phyloP scores from a whole-genome alignment of 345 rosid genomes.

The Citropsis articulata region DNA sequence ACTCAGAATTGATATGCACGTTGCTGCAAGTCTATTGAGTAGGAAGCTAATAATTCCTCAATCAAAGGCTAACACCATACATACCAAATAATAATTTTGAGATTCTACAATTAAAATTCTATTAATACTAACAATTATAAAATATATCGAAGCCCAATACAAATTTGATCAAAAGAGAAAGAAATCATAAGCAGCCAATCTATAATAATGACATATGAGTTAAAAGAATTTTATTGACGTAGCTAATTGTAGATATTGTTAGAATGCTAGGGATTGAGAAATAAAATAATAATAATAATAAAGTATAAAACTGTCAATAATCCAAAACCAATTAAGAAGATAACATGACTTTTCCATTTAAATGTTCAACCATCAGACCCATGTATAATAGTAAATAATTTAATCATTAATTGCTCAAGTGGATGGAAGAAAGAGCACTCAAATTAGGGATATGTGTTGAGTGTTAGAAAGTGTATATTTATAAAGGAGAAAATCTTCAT shows the following conservation, averaged over 20 bases:
- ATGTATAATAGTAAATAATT: too few relatives aligned
- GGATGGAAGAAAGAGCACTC: too few relatives aligned
- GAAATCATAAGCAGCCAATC: neutral
- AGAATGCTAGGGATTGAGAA: too few relatives aligned
- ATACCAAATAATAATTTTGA: slow-evolving; percentile 8
- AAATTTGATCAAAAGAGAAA: neutral
- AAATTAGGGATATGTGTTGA: too few relatives aligned
- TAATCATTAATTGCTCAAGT: too few relatives aligned
- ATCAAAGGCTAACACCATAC: slow-evolving; percentile 83
- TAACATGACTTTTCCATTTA: too few relatives aligned
- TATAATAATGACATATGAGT: neutral
- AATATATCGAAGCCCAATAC: neutral
- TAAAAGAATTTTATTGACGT: neutral
- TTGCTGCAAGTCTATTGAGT: slow-evolving; percentile 95
- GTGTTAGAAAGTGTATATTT: too few relatives aligned
- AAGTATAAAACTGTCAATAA: too few relatives aligned
- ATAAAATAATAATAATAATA: too few relatives aligned
- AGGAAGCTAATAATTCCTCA: slow-evolving; percentile 83
- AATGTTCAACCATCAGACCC: too few relatives aligned
- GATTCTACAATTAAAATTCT: neutral
- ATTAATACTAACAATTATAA: neutral
- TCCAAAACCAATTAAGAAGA: too few relatives aligned
- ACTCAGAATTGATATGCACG: slow-evolving; percentile 90
- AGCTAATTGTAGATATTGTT: neutral
- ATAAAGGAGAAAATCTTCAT: too few relatives aligned